phyloP scores from a whole-genome alignment of 768 basidiomycete genomes.

The Lactarius psammicola region DNA sequence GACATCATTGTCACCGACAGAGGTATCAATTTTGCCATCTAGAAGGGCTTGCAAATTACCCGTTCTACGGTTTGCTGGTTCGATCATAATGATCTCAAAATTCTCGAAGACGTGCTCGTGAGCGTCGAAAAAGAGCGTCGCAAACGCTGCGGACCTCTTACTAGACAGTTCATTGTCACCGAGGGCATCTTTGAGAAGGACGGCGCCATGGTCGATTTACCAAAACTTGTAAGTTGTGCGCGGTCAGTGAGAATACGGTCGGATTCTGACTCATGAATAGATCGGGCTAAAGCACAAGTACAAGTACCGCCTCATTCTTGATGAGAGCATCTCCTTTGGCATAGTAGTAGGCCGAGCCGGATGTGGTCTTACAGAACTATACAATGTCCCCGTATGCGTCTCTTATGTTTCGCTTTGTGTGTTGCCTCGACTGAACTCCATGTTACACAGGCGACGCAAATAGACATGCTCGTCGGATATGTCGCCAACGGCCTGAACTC shows the following conservation, averaged over 20 bases:
- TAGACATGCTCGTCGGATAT: conserved; percentile 93
- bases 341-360: conserved; percentile 88
- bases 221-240: conserved; percentile 69
- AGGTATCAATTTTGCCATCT: conserved; percentile 93
- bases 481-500: too few relatives aligned
- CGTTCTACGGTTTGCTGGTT: conserved; percentile 92
- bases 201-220: conserved; percentile 88
- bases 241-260: not conserved
- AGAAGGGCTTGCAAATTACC: conserved; percentile 95
- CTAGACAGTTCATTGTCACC: conserved; percentile 91
- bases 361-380: conserved; percentile 91
- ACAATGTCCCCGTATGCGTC: conserved; percentile 79
- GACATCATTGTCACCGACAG: conserved; percentile 98
- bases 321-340: conserved; percentile 94
- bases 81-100: conserved; percentile 92
- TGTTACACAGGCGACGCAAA: conserved; percentile 46
- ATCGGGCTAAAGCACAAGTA: conserved; percentile 93
- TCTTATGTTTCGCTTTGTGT: too few relatives aligned
- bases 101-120: conserved; percentile 86
- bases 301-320: conserved; percentile 93
- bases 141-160: conserved; percentile 77
- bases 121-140: conserved; percentile 84
- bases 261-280: conserved; percentile 39
- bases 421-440: not conserved
- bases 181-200: conserved; percentile 97